Conservation (phyloP, 306 rosid species). For the Glycine soja region DNA sequence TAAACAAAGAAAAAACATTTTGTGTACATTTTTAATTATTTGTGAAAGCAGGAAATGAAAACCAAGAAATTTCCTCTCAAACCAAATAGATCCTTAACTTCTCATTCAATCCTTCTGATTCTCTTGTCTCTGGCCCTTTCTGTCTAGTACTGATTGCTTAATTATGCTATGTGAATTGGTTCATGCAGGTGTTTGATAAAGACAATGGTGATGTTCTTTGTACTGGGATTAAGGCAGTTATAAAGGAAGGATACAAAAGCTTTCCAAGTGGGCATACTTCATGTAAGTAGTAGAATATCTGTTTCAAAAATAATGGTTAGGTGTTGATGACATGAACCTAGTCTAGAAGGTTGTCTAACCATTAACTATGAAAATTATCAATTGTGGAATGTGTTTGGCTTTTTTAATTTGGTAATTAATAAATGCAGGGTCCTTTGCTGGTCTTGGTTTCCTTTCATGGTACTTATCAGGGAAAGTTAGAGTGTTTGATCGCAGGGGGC, state of each 20-base stretch:
- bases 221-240: constrained; percentile 32
- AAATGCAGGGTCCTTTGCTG: constrained; percentile 68
- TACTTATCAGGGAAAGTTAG: constrained; percentile 62
- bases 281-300: constrained; percentile 44
- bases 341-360: not conserved
- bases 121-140: not conserved
- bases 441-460: constrained; percentile 65
- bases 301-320: constrained; percentile 4
- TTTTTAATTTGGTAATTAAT: constrained; percentile 30
- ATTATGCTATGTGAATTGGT: not conserved
- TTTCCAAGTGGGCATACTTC: constrained; percentile 73
- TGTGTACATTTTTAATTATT: not conserved
- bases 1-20: not conserved
- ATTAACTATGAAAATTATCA: not conserved
- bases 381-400: not conserved
- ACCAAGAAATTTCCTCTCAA: not conserved
- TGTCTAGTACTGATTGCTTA: not conserved
- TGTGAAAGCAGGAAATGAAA: not conserved
- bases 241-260: constrained; percentile 69
- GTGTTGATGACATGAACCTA: not conserved
- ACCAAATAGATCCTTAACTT: not conserved
- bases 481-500: constrained; percentile 64
- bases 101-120: not conserved
- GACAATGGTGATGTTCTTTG: constrained; percentile 50
- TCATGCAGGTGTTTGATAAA: constrained; percentile 47